Conservation (phyloP, 306 rosid genomes). For the Quercus engelmannii region DNA sequence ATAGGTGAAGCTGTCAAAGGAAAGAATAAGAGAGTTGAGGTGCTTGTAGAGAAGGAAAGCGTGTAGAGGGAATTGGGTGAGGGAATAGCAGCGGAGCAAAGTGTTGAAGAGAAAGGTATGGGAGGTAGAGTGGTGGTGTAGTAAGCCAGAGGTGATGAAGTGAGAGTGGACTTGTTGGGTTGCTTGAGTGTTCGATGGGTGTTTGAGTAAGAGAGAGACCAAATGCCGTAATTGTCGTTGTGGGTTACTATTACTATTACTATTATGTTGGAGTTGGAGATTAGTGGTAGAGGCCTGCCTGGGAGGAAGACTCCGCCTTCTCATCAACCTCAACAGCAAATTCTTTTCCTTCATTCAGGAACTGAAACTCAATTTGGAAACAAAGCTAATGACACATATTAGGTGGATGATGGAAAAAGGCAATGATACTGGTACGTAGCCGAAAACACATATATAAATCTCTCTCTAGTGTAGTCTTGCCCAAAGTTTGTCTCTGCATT, state of each 20-base stretch:
- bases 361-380: too few species aligned
- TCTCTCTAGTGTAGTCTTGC: too few species aligned
- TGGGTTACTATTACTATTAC: neutral
- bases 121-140: conserved; percentile 14
- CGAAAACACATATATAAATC: too few species aligned
- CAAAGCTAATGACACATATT: too few species aligned
- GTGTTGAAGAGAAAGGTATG: conserved; percentile 49
- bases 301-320: too few species aligned
- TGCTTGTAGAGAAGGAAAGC: conserved; percentile 40
- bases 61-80: conserved; percentile 29
- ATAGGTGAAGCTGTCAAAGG: conserved; percentile 52
- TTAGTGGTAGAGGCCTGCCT: too few species aligned
- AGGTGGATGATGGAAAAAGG: too few species aligned
- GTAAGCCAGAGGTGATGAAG: conserved; percentile 47
- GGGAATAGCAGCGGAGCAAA: conserved; percentile 42
- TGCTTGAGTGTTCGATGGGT: conserved; percentile 28
- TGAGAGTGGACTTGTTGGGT: conserved; percentile 50
- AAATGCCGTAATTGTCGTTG: conserved; percentile 38
- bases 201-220: conserved; percentile 45
- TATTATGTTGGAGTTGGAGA: too few species aligned
- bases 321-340: too few species aligned
- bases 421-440: too few species aligned
- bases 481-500: too few species aligned
- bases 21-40: neutral
- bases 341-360: too few species aligned